Evolutionary conservation across 495 filamentous ascomycete genomes (phyloP), one percentile per base, ranked within the genome.

Genomic region (Talaromyces stipitatus): DNA sequence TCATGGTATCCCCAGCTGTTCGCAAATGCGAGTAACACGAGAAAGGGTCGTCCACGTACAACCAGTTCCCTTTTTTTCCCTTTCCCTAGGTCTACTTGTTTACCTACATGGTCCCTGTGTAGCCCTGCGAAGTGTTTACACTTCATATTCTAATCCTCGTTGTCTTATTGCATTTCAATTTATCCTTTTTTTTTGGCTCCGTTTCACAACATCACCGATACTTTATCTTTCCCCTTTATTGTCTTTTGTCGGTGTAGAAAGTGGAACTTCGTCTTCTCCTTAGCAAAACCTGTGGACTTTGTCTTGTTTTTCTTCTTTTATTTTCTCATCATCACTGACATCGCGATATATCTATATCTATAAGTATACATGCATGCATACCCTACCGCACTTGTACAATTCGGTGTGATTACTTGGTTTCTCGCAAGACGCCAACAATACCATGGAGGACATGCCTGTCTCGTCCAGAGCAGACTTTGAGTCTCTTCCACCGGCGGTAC

Each of bases 401-500:
- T 22, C 43, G 18, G 20, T 48, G 7, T 33, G 7, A 6, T 33
- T 33, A 7, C 30, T 33, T 26, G 2, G 2, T 23, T 12, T 24
- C 6, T 6, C 45, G 45, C 9, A 20, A 48, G 20, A 8, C 36
- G 14, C 9, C 22, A 48, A 24, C 45, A 32, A n/a, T n/a, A n/a
- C n/a, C n/a, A 60, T 60, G 57, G 56, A 58, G 27, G 50, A 58
- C 12, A 33, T 61, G 43, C 45, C 53, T 12, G 36, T 38, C 28
- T 60, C 57, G 8, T 58, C 57, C 22, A 57, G 62, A 55, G 60
- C 64, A 46, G 67, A 70, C 29, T 67, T 72, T 50, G 66, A 70
- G 46, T 69, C 67, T 56, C 61, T 74, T 18, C 70, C 69, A 28
- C 70, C 68, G 8, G 66, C 66, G 9, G 59, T 72, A n/a, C 59